Evolutionary conservation across 208 protist species (phyloP), one percentile per base, ranked within the genome.

Genomic region (Trypanosoma congolense): DNA sequence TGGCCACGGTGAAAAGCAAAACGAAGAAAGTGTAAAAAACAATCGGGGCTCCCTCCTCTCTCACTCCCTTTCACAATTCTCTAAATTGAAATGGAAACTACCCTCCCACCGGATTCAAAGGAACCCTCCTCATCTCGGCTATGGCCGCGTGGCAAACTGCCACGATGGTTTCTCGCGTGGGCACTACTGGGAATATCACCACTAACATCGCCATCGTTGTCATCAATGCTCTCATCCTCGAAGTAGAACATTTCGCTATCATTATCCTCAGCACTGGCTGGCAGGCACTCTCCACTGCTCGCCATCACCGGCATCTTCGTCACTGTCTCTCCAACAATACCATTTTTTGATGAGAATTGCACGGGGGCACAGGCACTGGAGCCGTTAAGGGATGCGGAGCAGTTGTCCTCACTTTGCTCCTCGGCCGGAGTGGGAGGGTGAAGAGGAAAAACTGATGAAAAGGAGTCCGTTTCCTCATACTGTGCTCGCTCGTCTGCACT

Each of bases 391-490:
- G 16, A 26, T n/a, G 3, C 5, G 1, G 44, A 30, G 24, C 16
- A 36, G 1, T 8, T 36, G 2, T 14, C 4, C 9, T 38, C 33
- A 12, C 33, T 6, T 12, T 38, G 9, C 12, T 16, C 33, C 6
- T 12, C 12, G 9, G 33, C 6, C 12, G 33, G 9, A 38, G 43
- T 30, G 9, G 45, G 29, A 12, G 48, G 56, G 16, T 75, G 68
- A 29, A 84, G 51, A 16, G 82, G 82, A 41, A 86, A 83, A 0
- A 70, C 65, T 0, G 68, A 66, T 22, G 70, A 40, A 22, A 80
- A 65, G 0, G 52, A 56, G 14, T 84, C 78, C 4, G 46, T 61
- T 1, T 84, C 73, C 28, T 77, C 67, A 40, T 80, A 93, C 57
- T 61, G 22, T 33, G 51, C 47, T 14, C 80, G 77, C 66, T 91